phyloP scores from a whole-genome alignment of 768 basidiomycete genomes.

The Lentinula detonsa region DNA sequence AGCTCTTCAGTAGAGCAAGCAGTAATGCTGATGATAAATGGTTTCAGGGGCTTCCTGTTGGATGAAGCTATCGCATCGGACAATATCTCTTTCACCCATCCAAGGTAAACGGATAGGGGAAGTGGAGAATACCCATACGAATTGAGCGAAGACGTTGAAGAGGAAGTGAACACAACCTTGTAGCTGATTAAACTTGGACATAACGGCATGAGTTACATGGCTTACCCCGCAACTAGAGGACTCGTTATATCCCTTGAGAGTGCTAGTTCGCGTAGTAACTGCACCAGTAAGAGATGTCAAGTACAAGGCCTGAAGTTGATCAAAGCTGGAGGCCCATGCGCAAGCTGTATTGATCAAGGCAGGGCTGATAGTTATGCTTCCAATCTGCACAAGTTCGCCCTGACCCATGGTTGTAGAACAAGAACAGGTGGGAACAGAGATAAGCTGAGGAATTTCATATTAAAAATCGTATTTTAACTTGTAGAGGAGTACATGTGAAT shows the following conservation, averaged over 20 bases:
- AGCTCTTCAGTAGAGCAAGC: constrained; percentile 50
- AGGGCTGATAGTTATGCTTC: constrained; percentile 50
- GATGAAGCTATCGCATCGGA: constrained; percentile 18
- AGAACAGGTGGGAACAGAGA: background rate
- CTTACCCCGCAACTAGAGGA: constrained; percentile 55
- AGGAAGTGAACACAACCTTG: constrained; percentile 56
- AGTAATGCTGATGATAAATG: constrained; percentile 78
- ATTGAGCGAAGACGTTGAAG: constrained; percentile 60
- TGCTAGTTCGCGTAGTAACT: constrained; percentile 76
- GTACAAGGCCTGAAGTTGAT: constrained; percentile 63
- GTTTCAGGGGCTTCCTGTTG: constrained; percentile 35
- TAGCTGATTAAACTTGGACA: background rate
- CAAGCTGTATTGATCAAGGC: constrained; percentile 76
- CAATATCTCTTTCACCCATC: constrained; percentile 54
- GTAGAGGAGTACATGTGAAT: background rate
- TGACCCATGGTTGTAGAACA: background rate
- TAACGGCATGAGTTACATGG: constrained; percentile 4
- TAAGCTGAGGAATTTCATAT: background rate
- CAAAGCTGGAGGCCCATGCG: constrained; percentile 69
- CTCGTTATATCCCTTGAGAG: constrained; percentile 65
- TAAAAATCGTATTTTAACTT: background rate
- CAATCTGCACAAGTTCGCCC: constrained; percentile 49
- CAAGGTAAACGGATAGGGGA: constrained; percentile 59
- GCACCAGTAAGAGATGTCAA: constrained; percentile 66
- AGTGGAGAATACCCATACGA: constrained; percentile 86